Conservation (phyloP, 805 yeast genomes). For the Yamadazyma olivae region DNA sequence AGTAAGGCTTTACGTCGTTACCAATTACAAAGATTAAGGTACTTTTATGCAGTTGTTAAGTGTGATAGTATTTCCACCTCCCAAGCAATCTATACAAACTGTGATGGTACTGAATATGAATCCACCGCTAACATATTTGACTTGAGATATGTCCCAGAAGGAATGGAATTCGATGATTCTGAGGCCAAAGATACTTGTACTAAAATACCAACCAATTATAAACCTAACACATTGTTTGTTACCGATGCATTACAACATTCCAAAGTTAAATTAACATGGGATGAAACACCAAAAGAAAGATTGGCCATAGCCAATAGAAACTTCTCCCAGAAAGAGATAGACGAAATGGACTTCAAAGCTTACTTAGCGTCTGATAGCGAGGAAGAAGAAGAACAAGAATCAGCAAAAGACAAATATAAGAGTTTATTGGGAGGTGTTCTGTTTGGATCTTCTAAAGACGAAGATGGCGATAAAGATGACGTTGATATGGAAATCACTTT, state of each 20-base stretch:
- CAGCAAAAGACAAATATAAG: conserved; percentile 57
- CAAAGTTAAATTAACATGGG: conserved; percentile 96
- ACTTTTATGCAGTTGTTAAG: conserved; percentile 85
- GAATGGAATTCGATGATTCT: conserved; percentile 75
- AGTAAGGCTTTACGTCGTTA: conserved; percentile 80
- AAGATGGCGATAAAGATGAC: conserved; percentile 51
- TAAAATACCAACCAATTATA: conserved; percentile 71
- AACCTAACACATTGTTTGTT: conserved; percentile 70
- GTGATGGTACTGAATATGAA: conserved; percentile 95
- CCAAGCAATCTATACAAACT: conserved; percentile 69
- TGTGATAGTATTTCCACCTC: conserved; percentile 79
- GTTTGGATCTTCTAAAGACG: conserved; percentile 22
- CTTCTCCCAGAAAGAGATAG: conserved; percentile 84
- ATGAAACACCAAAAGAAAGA: conserved; percentile 94
- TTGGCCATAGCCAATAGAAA: conserved; percentile 70
- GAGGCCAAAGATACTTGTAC: conserved; percentile 72
- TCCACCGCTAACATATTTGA: conserved; percentile 94
- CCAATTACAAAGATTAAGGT: conserved; percentile 88
- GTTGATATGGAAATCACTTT: conserved; percentile 95
- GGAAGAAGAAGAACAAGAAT: conserved; percentile 19
- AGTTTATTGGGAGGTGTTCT: conserved; percentile 49
- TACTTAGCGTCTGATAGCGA: conserved; percentile 63
- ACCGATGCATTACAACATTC: conserved; percentile 97
- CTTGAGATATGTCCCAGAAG: conserved; percentile 89
- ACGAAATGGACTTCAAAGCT: conserved; percentile 89